Evolutionary conservation across 345 rosid species (phyloP), one percentile per base, ranked within the genome.

Genomic region (Eucalyptus pumila): DNA sequence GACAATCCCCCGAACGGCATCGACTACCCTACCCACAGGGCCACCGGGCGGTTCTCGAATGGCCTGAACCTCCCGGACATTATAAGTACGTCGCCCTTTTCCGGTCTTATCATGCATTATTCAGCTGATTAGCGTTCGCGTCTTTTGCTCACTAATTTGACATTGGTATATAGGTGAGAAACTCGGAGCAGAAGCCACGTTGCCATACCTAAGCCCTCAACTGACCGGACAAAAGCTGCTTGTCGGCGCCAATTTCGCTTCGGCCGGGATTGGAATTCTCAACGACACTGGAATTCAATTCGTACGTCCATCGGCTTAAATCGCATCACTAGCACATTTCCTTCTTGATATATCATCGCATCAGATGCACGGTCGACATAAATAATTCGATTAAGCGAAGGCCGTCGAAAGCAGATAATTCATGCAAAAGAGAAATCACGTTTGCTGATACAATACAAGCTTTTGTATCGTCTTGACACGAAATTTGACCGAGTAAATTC

Each of bases 231-330:
- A 91, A 65, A 92, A 47, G 83, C 88, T 94, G 14, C 92, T 93
- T 7, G 72, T 90, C 17, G 95, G 95, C 69, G 94, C 94, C 83
- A 93, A 94, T 81, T 94, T 94, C 58, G 95, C 95, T 37, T 94
- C 95, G 2, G 94, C 94, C 45, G 95, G 95, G 76, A 89, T 94
- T 19, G 94, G 94, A 23, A 92, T 94, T 51, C 92, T 94, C 60
- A 92, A 94, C 60, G 95, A 94, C 90, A 94, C 95, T 4, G 94
- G 95, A 83, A 2, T 90, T 87, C 93, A 94, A 65, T 94, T 93
- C 81, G 95, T 94, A 91, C 45, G 93, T 85, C 65, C 45, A 24
- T n/a, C 30, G 37, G 6, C 42, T n/a, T 86, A 50, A 32, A 12
- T 13, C 83, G 12, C 83, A 21, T 76, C 83, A 37, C 83, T 21